Conservation (phyloP, 192 early-diverging fungal genomes). For the Linderina pennispora region DNA sequence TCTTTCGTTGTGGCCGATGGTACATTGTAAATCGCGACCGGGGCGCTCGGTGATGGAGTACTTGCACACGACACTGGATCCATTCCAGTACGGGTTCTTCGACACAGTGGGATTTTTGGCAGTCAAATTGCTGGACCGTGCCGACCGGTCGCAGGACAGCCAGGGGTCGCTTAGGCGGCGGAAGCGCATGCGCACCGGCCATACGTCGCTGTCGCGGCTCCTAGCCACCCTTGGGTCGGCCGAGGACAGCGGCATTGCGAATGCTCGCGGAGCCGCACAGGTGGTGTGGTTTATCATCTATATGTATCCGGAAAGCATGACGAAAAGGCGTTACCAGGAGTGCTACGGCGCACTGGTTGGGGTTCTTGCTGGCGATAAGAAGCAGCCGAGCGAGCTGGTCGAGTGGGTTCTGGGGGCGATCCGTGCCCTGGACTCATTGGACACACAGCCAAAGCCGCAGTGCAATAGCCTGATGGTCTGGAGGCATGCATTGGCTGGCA, state of each 20-base stretch:
- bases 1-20: slow-evolving; percentile 23
- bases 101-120: slow-evolving; percentile 33
- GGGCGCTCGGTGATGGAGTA: slow-evolving; percentile 4
- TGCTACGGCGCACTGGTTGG: too few relatives aligned
- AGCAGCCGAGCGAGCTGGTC: slow-evolving; percentile 14
- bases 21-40: too few relatives aligned
- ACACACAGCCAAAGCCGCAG: neutral
- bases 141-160: too few relatives aligned
- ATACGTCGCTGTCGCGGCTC: slow-evolving; percentile 28
- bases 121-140: neutral
- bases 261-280: slow-evolving; percentile 33
- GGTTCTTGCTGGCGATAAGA: slow-evolving; percentile 24
- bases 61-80: slow-evolving; percentile 11
- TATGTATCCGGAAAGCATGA: slow-evolving; percentile 18
- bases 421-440: slow-evolving; percentile 6
- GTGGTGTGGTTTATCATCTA: slow-evolving; percentile 26
- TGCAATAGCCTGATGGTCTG: too few relatives aligned
- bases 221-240: slow-evolving; percentile 13
- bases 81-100: slow-evolving; percentile 28
- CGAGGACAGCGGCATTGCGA: slow-evolving; percentile 8
- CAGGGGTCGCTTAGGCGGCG: too few relatives aligned
- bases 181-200: slow-evolving; percentile 17
- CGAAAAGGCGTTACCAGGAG: slow-evolving; percentile 7
- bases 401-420: slow-evolving; percentile 35
- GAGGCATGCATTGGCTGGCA: slow-evolving; percentile 28